phyloP scores from a whole-genome alignment of 2,329 filamentous ascomycete species.

The Alternaria gaisen region DNA sequence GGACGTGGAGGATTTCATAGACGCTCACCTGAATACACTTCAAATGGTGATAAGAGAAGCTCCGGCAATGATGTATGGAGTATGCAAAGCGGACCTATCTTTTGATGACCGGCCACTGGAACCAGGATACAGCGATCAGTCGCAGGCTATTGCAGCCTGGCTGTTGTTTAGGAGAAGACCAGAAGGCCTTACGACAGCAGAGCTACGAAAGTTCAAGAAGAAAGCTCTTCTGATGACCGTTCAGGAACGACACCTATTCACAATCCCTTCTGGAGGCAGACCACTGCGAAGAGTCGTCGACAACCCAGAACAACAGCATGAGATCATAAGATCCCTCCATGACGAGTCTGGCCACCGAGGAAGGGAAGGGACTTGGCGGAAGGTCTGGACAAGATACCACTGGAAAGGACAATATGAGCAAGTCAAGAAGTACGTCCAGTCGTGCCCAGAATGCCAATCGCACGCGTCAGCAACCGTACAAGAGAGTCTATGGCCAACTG shows the following conservation, averaged over 20 bases:
- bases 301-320: no score
- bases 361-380: neutral
- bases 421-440: neutral
- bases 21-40: neutral
- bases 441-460: neutral
- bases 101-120: neutral
- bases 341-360: no score
- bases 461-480: neutral
- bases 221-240: neutral
- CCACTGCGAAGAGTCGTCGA: no score
- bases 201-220: neutral
- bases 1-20: neutral
- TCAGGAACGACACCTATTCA: neutral
- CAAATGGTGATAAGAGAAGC: neutral
- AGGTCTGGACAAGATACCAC: neutral
- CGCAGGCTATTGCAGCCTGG: neutral
- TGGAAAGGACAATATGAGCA: neutral
- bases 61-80: neutral
- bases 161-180: neutral
- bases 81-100: neutral
- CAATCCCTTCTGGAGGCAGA: no score
- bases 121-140: neutral
- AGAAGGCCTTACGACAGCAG: neutral
- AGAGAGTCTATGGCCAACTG: neutral
- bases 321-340: no score